These are phyloP conservation scores for Lineolata rhizophorae DNA, from an alignment of 495 filamentous ascomycete species.

Conservation along the genomic window DNA sequence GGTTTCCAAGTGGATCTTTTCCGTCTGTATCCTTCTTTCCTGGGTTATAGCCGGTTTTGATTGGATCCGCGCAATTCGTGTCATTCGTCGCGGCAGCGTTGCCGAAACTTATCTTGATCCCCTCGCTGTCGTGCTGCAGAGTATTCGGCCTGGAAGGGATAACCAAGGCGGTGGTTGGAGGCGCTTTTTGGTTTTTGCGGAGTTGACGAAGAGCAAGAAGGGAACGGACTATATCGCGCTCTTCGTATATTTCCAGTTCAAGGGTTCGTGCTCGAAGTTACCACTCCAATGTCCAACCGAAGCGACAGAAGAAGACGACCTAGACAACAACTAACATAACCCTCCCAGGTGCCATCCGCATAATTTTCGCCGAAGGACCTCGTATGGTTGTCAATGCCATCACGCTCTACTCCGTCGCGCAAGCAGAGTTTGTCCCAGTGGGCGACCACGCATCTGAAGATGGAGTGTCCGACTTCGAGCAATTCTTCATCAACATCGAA, in stretches of 20 bases:
- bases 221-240: constrained; percentile 79
- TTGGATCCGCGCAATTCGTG: constrained; percentile 50
- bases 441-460: constrained; percentile 27
- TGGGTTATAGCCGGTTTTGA: constrained; percentile 56
- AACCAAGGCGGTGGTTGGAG: constrained; percentile 45
- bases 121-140: constrained; percentile 60
- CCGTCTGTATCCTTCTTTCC: constrained; percentile 68
- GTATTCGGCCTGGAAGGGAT: constrained; percentile 43
- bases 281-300: not conserved
- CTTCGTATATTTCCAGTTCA: constrained; percentile 86
- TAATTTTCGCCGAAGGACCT: constrained; percentile 74
- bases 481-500: constrained; percentile 38
- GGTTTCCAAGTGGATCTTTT: constrained; percentile 76
- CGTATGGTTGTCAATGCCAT: constrained; percentile 76
- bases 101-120: constrained; percentile 78
- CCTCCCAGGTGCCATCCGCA: constrained; percentile 58
- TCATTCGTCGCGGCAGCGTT: constrained; percentile 68
- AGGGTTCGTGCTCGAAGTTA: constrained; percentile 32
- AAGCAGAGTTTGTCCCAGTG: constrained; percentile 41
- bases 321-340: not conserved
- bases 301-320: constrained; percentile 7
- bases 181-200: constrained; percentile 79
- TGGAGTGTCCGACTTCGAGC: constrained; percentile 18
- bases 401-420: constrained; percentile 61
- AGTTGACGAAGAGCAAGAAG: constrained; percentile 78